phyloP scores from a whole-genome alignment of 1,284 basidiomycete genomes.

The Irpex sp. region DNA sequence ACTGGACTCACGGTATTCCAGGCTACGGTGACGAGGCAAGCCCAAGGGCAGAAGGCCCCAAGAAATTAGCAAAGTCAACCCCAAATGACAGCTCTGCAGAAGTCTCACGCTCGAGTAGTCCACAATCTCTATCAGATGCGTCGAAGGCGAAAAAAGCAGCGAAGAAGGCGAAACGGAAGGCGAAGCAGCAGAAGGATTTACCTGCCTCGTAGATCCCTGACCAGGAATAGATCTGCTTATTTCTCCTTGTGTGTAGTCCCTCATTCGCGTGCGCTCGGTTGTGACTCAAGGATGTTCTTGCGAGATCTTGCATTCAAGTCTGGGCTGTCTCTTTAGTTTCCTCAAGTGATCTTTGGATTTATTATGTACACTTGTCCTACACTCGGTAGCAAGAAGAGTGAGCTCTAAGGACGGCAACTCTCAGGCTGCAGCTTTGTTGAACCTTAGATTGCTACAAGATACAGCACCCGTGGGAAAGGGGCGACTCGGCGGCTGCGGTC shows the following conservation, averaged over 20 bases:
- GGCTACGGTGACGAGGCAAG: constrained; percentile 27
- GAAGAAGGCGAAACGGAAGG: constrained; percentile 23
- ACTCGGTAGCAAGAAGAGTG: neutral
- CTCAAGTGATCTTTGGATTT: no score
- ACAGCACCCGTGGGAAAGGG: constrained; percentile 9
- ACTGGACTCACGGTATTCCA: constrained; percentile 12
- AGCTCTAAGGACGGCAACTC: no score
- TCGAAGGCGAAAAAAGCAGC: constrained; percentile 22
- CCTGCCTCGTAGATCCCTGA: neutral
- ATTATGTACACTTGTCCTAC: neutral
- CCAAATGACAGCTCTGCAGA: constrained; percentile 11
- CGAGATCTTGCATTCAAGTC: no score
- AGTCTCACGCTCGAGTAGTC: constrained; percentile 18
- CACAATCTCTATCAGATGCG: constrained; percentile 13
- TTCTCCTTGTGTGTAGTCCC: no score
- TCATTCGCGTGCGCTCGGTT: no score
- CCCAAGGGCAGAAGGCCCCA: neutral
- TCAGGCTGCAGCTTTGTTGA: neutral
- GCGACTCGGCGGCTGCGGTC: neutral
- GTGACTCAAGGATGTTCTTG: no score
- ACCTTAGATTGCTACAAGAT: neutral
- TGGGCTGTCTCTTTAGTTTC: no score
- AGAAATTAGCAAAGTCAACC: constrained; percentile 10
- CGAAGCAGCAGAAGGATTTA: neutral
- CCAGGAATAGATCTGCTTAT: neutral